Percentiles rank a stretch among this genome's conserved stretches.
Conservation (phyloP, 148 eudicot genomes). For the Cornus florida region DNA sequence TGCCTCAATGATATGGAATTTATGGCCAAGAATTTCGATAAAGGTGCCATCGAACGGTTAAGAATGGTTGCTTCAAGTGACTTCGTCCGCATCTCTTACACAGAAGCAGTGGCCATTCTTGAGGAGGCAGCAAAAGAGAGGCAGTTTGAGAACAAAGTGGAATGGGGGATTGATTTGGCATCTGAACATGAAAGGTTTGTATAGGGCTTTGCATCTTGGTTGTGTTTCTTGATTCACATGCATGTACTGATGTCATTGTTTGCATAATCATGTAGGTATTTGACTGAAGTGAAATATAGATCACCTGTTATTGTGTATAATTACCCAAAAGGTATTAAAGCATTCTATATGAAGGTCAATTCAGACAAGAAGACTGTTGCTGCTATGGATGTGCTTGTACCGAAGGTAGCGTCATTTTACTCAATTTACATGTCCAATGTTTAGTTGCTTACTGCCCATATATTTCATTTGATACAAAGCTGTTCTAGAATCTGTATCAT, state of each 20-base stretch:
- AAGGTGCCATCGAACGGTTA: conserved; percentile 72
- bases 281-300: conserved; percentile 61
- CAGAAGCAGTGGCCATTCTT: conserved; percentile 57
- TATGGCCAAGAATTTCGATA: conserved; percentile 73
- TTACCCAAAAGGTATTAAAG: conserved; percentile 84
- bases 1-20: conserved; percentile 95
- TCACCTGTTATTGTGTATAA: conserved; percentile 76
- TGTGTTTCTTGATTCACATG: neutral
- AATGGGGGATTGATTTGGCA: conserved; percentile 83
- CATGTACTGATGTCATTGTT: neutral
- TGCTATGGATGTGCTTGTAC: conserved; percentile 93
- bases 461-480: neutral
- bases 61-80: conserved; percentile 72
- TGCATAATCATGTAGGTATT: conserved; percentile 44
- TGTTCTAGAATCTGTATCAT: neutral
- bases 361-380: conserved; percentile 80
- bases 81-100: conserved; percentile 66
- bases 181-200: conserved; percentile 76
- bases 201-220: neutral
- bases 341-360: conserved; percentile 83
- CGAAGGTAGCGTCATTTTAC: conserved; percentile 48
- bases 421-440: neutral
- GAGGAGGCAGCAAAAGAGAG: conserved; percentile 44
- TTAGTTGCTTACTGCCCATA: neutral
- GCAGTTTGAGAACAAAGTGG: conserved; percentile 75